phyloP scores from a whole-genome alignment of 179 eudicot genomes.

The Vitellaria paradoxa region DNA sequence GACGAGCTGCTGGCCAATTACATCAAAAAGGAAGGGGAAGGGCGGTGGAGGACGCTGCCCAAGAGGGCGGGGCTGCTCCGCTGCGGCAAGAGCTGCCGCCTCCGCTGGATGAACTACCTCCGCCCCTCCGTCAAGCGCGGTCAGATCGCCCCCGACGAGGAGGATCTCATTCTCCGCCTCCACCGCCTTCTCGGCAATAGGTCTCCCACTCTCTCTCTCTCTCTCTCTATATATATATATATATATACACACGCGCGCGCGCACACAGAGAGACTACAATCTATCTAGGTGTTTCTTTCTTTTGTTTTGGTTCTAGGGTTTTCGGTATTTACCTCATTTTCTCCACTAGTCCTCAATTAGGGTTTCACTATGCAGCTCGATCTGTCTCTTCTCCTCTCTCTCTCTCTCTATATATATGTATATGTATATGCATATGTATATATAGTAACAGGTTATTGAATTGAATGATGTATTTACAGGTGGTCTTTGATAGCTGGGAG shows the following conservation, averaged over 20 bases:
- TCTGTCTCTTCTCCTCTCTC: not conserved
- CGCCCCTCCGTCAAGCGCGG: slow-evolving; percentile 45
- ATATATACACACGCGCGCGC: too few species aligned
- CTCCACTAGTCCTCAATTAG: not conserved
- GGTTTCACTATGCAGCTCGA: slow-evolving; percentile 10
- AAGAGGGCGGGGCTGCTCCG: slow-evolving; percentile 38
- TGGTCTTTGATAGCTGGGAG: slow-evolving; percentile 57
- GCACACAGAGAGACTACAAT: not conserved
- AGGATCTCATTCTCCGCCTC: slow-evolving; percentile 46
- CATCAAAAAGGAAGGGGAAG: slow-evolving; percentile 39
- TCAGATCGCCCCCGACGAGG: slow-evolving; percentile 37
- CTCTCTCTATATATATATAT: not conserved
- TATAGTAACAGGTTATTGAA: too few species aligned
- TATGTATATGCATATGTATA: not conserved
- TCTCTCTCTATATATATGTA: not conserved
- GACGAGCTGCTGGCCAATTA: slow-evolving; percentile 35
- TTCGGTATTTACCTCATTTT: not conserved
- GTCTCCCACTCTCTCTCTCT: not conserved
- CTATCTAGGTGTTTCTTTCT: not conserved
- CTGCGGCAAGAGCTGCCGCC: slow-evolving; percentile 50
- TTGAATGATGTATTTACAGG: slow-evolving; percentile 7
- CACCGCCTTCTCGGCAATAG: slow-evolving; percentile 53
- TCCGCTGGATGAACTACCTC: slow-evolving; percentile 48
- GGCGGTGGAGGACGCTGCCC: slow-evolving; percentile 45
- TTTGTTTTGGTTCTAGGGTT: not conserved